phyloP scores from a whole-genome alignment of 176 grass and related monocot genomes.

The Coix lacrymajobi region DNA sequence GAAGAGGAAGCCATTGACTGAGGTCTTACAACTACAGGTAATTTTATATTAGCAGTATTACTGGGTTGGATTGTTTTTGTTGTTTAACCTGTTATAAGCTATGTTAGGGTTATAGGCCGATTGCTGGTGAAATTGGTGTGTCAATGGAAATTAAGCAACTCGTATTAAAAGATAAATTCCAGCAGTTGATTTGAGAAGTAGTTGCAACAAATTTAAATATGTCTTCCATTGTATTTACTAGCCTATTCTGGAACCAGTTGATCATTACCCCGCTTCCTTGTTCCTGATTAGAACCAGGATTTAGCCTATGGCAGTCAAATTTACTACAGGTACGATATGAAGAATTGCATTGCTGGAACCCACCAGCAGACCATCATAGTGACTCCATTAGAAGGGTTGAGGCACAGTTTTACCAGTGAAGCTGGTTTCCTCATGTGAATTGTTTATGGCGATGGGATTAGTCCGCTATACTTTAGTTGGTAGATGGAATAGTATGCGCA shows the following conservation, averaged over 20 bases:
- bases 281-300: background rate
- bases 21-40: conserved; percentile 95
- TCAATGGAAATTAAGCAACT: background rate
- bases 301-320: background rate
- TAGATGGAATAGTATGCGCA: background rate
- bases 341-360: background rate
- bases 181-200: background rate
- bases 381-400: background rate
- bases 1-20: conserved; percentile 67
- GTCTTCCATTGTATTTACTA: background rate
- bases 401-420: background rate
- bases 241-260: background rate
- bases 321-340: background rate
- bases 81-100: conserved; percentile 19
- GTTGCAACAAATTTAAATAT: background rate
- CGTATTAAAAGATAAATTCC: background rate
- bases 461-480: background rate
- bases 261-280: background rate
- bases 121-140: conserved; percentile 6
- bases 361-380: background rate
- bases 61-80: background rate
- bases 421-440: conserved; percentile 8
- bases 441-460: background rate
- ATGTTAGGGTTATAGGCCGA: conserved; percentile 1
- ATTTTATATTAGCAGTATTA: conserved; percentile 19